phyloP scores from a whole-genome alignment of 2,329 filamentous ascomycete genomes.

The Colletotrichum paranaense region DNA sequence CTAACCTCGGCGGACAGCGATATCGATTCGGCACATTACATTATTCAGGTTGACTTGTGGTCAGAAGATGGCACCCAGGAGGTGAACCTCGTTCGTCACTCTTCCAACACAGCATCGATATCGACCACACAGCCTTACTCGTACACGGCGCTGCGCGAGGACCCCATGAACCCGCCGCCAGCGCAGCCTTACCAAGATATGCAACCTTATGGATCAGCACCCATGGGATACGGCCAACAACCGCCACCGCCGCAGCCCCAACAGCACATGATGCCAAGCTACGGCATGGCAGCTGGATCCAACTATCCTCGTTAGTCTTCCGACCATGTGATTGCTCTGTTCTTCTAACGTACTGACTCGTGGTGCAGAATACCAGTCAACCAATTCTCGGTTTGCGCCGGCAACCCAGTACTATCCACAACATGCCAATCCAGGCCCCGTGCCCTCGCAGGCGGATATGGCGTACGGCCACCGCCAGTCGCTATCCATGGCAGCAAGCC shows the following conservation, averaged over 20 bases:
- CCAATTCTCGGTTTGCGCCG: constrained; percentile 48
- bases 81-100: constrained; percentile 74
- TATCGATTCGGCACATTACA: constrained; percentile 62
- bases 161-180: constrained; percentile 3
- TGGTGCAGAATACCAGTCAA: constrained; percentile 17
- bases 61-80: constrained; percentile 73
- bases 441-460: constrained; percentile 42
- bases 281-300: constrained; percentile 34
- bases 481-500: constrained; percentile 54
- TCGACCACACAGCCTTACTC: constrained; percentile 83
- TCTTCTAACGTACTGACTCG: not conserved
- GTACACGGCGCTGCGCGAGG: constrained; percentile 61
- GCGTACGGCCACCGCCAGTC: constrained; percentile 41
- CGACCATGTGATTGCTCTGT: not conserved
- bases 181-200: constrained; percentile 30
- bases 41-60: constrained; percentile 76
- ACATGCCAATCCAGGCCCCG: constrained; percentile 43
- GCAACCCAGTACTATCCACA: constrained; percentile 51
- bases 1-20: constrained; percentile 61
- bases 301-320: constrained; percentile 25
- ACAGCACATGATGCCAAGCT: constrained; percentile 19
- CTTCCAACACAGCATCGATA: constrained; percentile 79
- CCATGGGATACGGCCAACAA: constrained; percentile 27
- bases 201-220: constrained; percentile 20
- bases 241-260: constrained; percentile 10